These are phyloP conservation scores for Leccinum longicurvipes DNA, from an alignment of 768 basidiomycete genomes.

Conservation along the genomic window DNA sequence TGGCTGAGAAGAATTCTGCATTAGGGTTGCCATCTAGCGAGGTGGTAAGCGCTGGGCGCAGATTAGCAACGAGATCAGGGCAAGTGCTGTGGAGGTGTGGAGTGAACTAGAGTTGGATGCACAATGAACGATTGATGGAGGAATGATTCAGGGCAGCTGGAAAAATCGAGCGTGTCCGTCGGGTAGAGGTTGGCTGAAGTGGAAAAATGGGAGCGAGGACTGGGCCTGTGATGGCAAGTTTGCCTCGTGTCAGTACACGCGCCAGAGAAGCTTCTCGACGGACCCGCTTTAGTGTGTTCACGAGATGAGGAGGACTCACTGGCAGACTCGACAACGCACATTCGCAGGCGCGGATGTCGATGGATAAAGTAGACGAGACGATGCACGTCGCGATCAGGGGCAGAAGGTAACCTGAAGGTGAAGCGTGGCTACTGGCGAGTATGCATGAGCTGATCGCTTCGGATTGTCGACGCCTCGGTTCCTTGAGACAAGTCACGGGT, in stretches of 20 bases:
- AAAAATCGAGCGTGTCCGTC: slow-evolving; percentile 16
- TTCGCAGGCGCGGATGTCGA: slow-evolving; percentile 14
- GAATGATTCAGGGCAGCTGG: slow-evolving; percentile 10
- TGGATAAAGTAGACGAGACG: background rate
- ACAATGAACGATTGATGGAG: background rate
- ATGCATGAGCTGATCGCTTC: slow-evolving; percentile 12
- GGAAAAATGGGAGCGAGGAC: slow-evolving; percentile 20
- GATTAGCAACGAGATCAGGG: slow-evolving; percentile 4
- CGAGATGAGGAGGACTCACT: slow-evolving; percentile 14
- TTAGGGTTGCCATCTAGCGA: slow-evolving; percentile 24
- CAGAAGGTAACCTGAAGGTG: background rate
- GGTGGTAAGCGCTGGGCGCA: slow-evolving; percentile 3
- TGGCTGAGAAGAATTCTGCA: slow-evolving; percentile 13
- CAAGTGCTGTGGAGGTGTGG: background rate
- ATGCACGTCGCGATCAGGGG: slow-evolving; percentile 7
- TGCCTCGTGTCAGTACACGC: slow-evolving; percentile 60
- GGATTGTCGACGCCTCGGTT: slow-evolving; percentile 6
- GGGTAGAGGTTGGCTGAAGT: slow-evolving; percentile 10
- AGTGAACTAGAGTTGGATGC: background rate
- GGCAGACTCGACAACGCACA: slow-evolving; percentile 8
- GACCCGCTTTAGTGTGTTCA: background rate
- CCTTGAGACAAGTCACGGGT: slow-evolving; percentile 16
- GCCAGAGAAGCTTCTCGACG: slow-evolving; percentile 31
- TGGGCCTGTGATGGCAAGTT: slow-evolving; percentile 37
- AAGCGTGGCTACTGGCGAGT: background rate